Conservation (phyloP, 805 yeast genomes). For the Babjeviella inositovora region DNA sequence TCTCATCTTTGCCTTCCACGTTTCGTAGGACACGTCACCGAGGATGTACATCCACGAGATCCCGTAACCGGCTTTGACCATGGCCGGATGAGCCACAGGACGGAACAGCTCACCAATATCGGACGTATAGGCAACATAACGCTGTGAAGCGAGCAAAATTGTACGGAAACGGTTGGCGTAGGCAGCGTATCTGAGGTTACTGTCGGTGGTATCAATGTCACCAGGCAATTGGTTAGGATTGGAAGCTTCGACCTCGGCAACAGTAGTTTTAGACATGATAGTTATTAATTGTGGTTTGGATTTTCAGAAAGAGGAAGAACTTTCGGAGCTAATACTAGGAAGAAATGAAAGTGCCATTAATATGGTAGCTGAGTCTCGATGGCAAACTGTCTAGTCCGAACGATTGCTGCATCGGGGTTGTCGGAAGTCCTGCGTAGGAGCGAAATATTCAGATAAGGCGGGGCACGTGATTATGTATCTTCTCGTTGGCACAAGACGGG, state of each 20-base stretch:
- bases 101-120: slow-evolving; percentile 81
- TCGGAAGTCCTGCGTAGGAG: too few species aligned
- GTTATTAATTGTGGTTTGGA: too few species aligned
- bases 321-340: too few species aligned
- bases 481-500: too few species aligned
- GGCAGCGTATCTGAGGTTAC: slow-evolving; percentile 59
- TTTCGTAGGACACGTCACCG: slow-evolving; percentile 60
- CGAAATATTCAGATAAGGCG: too few species aligned
- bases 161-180: slow-evolving; percentile 66
- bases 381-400: too few species aligned
- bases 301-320: too few species aligned
- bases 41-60: slow-evolving; percentile 62
- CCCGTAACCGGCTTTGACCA: slow-evolving; percentile 56
- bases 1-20: slow-evolving; percentile 57
- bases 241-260: slow-evolving; percentile 1
- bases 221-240: background rate
- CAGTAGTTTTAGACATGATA: too few species aligned
- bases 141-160: slow-evolving; percentile 53
- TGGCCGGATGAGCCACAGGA: slow-evolving; percentile 56
- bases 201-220: slow-evolving; percentile 29
- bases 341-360: too few species aligned
- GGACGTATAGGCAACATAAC: slow-evolving; percentile 77
- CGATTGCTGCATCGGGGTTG: too few species aligned
- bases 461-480: too few species aligned
- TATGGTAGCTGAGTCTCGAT: too few species aligned